Percentiles rank a stretch among this genome's conserved stretches.
Conservation (phyloP, 202 grass and related monocot genomes). For the Dendrocalamus latiflorus region DNA sequence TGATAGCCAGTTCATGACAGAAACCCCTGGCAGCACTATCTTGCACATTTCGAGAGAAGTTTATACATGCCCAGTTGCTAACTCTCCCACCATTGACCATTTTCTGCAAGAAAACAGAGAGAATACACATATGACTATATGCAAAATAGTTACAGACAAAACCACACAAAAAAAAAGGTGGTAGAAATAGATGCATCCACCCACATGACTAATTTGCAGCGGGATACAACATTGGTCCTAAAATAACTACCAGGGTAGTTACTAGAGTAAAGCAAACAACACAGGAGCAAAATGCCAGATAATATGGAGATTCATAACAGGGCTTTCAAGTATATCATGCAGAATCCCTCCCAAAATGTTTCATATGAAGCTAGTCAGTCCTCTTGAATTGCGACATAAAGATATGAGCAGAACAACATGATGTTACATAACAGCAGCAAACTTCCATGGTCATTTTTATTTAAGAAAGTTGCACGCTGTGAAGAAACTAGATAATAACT, state of each 20-base stretch:
- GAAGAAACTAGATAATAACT: neutral
- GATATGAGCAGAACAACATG: neutral
- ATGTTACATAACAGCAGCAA: neutral
- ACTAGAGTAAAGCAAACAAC: neutral
- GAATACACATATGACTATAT: neutral
- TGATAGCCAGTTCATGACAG: conserved; percentile 77
- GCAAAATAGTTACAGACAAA: neutral
- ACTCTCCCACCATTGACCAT: conserved; percentile 95
- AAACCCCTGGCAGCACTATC: conserved; percentile 66
- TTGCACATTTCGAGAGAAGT: conserved; percentile 81
- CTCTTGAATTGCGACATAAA: neutral
- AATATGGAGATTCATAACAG: neutral
- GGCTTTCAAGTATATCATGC: conserved; percentile 6
- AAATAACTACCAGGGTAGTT: neutral
- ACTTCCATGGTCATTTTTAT: neutral
- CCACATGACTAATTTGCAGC: neutral
- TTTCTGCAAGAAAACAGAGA: conserved; percentile 53
- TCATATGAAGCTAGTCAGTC: neutral
- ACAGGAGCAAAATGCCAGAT: neutral
- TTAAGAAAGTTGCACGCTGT: neutral
- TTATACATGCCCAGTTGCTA: conserved; percentile 79
- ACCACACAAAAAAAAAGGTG: neutral
- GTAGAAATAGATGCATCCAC: neutral
- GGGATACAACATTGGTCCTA: neutral
- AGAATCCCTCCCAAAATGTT: neutral